Evolutionary conservation across 495 filamentous ascomycete genomes (phyloP), one percentile per base, ranked within the genome.

Genomic region (Penicillium lagena): DNA sequence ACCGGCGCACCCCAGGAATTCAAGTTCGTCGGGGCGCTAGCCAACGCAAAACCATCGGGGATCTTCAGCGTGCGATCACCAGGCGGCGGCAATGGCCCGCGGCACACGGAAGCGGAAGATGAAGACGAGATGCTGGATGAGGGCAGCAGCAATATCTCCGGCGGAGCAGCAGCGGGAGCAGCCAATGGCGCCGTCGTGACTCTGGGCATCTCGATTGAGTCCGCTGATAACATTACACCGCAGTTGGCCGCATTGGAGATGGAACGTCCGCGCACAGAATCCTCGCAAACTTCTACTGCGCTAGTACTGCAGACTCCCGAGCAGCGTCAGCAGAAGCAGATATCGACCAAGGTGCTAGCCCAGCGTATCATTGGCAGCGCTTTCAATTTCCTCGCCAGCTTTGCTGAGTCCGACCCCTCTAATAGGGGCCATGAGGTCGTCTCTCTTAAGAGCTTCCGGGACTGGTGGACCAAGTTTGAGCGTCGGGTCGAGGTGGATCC

Each of bases 391-490:
- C 70, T 99, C 36, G 82, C 90, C 15, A 86, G 90, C 54, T 97
- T 95, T 73, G 85, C 84, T 36, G 74, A 72, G 37, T 64, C 58
- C 8, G 70, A 70, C 52, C 55, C 57, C 9, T 58, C 46, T 9
- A 50, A 54, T 12, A 73, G 67, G 31, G 86, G 79, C 9, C 76
- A 84, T 39, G 91, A 96, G 59, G 81, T 94, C 10, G 86, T 99
- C 15, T 89, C 94, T 30, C 59, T 99, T 43, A 87, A 83, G 68
- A 85, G 83, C 10, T 97, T 99, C 64, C 82, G 86, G 60, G 90
- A 96, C 42, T 99, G 94, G 93, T 99, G 93, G 93, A 73, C 67
- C 40, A 96, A 95, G 66, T 99, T 99, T 71, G 93, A 99, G 79
- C 79, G 78, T 33, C 84, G 80, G 64, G 74, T 97, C 28, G 83